Conservation (phyloP, 768 basidiomycete species). For the Wakefieldia striispora region DNA sequence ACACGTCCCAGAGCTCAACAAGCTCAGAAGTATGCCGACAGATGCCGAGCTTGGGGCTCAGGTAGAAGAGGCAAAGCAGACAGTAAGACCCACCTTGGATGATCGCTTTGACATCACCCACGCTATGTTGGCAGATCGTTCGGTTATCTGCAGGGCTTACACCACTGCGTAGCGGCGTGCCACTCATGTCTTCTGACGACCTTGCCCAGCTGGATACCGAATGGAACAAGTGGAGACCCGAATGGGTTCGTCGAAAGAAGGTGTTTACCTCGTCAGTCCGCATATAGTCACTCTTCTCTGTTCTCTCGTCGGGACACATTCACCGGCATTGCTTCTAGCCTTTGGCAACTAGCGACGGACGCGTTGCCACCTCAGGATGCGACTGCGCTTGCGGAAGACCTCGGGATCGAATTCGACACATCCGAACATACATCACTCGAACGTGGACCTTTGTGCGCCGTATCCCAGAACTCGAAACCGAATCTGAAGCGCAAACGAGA, state of each 20-base stretch:
- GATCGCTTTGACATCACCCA: conserved; percentile 3
- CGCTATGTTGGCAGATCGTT: conserved; percentile 39
- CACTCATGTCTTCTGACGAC: conserved; percentile 69
- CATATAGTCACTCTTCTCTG: neutral
- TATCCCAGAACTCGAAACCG: conserved; percentile 29
- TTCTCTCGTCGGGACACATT: neutral
- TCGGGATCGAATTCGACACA: conserved; percentile 77
- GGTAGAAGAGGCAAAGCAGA: conserved; percentile 46
- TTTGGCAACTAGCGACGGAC: conserved; percentile 74
- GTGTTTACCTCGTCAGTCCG: conserved; percentile 47
- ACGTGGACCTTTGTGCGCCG: conserved; percentile 53
- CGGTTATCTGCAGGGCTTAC: conserved; percentile 49
- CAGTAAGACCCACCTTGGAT: conserved; percentile 42
- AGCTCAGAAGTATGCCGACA: conserved; percentile 63
- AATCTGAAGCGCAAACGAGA: conserved; percentile 53
- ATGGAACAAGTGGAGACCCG: conserved; percentile 67
- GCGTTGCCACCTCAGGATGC: conserved; percentile 65
- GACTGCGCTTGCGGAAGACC: conserved; percentile 63
- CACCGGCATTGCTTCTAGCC: conserved; percentile 39
- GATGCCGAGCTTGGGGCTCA: conserved; percentile 61
- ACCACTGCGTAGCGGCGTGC: conserved; percentile 62
- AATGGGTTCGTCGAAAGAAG: conserved; percentile 78
- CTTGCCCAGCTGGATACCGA: conserved; percentile 66
- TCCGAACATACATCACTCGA: conserved; percentile 69
- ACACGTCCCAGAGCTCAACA: conserved; percentile 55